A percentile compares a stretch with the other conserved stretches of the same genome.
Evolutionary conservation across 202 grass and related monocot species (phyloP).

Genomic region (Zoysia matrella): DNA sequence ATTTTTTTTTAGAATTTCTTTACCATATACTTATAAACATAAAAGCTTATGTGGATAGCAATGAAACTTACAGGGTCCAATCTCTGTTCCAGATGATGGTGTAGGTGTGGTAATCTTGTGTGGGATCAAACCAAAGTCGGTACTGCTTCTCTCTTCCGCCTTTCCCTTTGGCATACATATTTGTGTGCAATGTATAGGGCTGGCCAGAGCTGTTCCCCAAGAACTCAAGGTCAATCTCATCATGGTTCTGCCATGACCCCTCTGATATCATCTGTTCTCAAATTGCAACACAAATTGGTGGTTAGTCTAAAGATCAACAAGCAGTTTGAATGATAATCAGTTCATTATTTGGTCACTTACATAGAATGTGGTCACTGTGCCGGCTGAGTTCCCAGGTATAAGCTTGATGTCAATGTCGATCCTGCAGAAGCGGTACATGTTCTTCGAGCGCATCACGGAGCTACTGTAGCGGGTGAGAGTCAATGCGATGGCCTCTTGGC

Average conservation of each 20-base stretch:
- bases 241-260: slow-evolving; percentile 48
- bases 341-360: slow-evolving; percentile 39
- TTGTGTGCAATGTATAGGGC: slow-evolving; percentile 76
- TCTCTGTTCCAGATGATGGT: slow-evolving; percentile 65
- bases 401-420: slow-evolving; percentile 58
- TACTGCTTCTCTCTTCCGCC: slow-evolving; percentile 73
- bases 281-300: slow-evolving; percentile 8
- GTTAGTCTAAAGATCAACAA: slow-evolving; percentile 29
- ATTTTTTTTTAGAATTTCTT: too few relatives aligned
- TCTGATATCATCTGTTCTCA: slow-evolving; percentile 53
- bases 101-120: slow-evolving; percentile 66
- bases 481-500: slow-evolving; percentile 37
- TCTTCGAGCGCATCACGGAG: slow-evolving; percentile 45
- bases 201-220: slow-evolving; percentile 61
- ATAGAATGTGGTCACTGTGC: slow-evolving; percentile 56
- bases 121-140: slow-evolving; percentile 68
- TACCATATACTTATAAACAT: too few relatives aligned
- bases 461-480: slow-evolving; percentile 19
- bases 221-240: slow-evolving; percentile 79
- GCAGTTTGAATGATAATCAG: not conserved
- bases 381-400: slow-evolving; percentile 49
- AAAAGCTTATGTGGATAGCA: not conserved
- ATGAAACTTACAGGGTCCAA: slow-evolving; percentile 48
- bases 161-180: slow-evolving; percentile 60
- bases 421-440: slow-evolving; percentile 43